Evolutionary conservation across 345 rosid genomes (phyloP).

Genomic region (Hibiscus syriacus): DNA sequence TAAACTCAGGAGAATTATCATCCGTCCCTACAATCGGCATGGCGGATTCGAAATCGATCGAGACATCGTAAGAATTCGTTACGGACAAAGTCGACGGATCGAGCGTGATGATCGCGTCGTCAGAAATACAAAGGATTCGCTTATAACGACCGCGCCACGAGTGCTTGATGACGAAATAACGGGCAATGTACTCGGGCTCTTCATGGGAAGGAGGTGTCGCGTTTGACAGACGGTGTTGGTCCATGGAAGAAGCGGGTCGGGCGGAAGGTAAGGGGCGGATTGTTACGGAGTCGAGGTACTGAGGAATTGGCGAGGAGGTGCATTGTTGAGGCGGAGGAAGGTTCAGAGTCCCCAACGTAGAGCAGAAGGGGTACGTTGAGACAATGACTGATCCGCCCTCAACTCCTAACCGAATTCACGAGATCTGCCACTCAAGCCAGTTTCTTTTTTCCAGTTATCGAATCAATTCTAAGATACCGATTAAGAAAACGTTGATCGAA

Average conservation of each 20-base stretch:
- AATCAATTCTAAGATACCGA: neutral
- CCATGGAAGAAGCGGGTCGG: conserved; percentile 41
- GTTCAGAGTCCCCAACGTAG: conserved; percentile 55
- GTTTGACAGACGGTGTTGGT: conserved; percentile 17
- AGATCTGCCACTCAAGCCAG: conserved; percentile 27
- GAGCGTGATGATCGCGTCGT: conserved; percentile 58
- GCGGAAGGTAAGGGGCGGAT: conserved; percentile 20
- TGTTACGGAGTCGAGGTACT: conserved; percentile 33
- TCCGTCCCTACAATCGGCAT: conserved; percentile 65
- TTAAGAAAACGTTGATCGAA: neutral
- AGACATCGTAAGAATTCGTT: conserved; percentile 72
- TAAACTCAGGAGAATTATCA: conserved; percentile 67
- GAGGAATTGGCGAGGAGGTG: conserved; percentile 62
- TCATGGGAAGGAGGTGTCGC: conserved; percentile 30
- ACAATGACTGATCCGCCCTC: conserved; percentile 95
- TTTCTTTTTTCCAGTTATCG: neutral
- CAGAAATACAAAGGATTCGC: conserved; percentile 76
- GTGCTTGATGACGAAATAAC: conserved; percentile 80
- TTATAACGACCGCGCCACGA: conserved; percentile 98
- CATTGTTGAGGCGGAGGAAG: conserved; percentile 51
- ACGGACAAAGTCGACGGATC: conserved; percentile 72
- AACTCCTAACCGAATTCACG: conserved; percentile 43
- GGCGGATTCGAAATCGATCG: conserved; percentile 67
- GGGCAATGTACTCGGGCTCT: conserved; percentile 90
- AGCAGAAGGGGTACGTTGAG: conserved; percentile 53